phyloP scores from a whole-genome alignment of 2,329 filamentous ascomycete genomes.

The Mariannaea sp. region DNA sequence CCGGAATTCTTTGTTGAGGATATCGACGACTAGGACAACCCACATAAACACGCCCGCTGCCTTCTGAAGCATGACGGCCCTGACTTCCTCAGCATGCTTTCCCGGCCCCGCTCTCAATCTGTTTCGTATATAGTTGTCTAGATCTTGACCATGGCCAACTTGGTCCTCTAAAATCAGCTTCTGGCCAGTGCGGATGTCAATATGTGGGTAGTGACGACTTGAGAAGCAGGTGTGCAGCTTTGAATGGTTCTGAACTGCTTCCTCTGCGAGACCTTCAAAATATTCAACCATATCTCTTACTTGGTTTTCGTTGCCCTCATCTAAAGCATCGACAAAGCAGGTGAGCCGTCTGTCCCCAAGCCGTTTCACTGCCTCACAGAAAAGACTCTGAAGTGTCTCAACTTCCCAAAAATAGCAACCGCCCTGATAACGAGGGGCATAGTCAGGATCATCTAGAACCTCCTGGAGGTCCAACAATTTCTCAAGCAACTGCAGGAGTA shows the following conservation, averaged over 20 bases:
- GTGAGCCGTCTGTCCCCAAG: rapidly evolving
- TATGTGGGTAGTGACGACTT: no score
- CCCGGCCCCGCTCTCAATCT: no score
- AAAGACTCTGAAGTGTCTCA: background rate
- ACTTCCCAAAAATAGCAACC: background rate
- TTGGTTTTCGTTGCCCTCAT: conserved; percentile 51
- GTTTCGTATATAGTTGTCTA: no score
- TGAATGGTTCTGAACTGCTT: no score
- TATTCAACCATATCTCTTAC: conserved; percentile 48
- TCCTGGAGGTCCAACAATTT: conserved; percentile 40
- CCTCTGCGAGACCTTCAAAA: conserved; percentile 39
- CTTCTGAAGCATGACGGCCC: no score
- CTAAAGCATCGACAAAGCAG: conserved; percentile 49
- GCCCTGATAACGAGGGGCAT: no score
- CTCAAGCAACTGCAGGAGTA: conserved; percentile 52
- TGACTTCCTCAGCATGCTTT: no score
- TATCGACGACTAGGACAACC: background rate
- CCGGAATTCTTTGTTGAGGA: background rate
- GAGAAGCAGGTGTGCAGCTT: no score
- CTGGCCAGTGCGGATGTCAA: no score
- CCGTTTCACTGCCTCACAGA: background rate
- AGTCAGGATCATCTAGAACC: conserved; percentile 40
- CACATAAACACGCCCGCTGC: no score
- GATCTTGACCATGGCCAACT: no score
- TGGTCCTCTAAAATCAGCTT: no score